These are phyloP conservation scores for Dysphania ambrosioides DNA, from an alignment of 148 eudicot species.

Conservation along the genomic window DNA sequence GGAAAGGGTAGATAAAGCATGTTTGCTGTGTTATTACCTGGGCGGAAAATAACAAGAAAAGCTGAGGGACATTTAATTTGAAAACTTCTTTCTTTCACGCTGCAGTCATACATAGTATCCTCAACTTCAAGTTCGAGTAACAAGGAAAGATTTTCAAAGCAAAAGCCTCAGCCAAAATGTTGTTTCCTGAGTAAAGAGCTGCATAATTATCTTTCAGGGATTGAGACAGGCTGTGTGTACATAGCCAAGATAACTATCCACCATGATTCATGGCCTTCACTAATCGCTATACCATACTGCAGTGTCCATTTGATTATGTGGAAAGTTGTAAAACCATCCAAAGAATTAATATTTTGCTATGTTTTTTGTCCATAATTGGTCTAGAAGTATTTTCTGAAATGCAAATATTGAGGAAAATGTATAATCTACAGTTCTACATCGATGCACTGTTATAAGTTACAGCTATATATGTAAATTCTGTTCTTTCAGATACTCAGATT, in stretches of 20 bases:
- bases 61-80: conserved; percentile 23
- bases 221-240: neutral
- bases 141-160: too few relatives aligned
- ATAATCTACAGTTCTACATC: too few relatives aligned
- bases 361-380: neutral
- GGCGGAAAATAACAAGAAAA: conserved; percentile 22
- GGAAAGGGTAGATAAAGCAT: conserved; percentile 10
- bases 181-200: too few relatives aligned
- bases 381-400: neutral
- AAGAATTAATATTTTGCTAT: neutral
- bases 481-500: neutral
- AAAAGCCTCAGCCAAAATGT: too few relatives aligned
- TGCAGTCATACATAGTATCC: conserved; percentile 24
- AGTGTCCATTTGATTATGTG: neutral
- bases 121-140: neutral
- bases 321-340: neutral
- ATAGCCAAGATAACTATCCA: neutral
- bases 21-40: conserved; percentile 17
- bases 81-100: conserved; percentile 24
- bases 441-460: neutral
- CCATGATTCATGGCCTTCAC: neutral
- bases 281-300: neutral
- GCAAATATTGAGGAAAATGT: neutral
- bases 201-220: conserved; percentile 9
- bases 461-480: neutral